A percentile compares a stretch with the other conserved stretches of the same genome.
Conservation (phyloP, 2,329 filamentous ascomycete genomes). For the Tolypocladium ophioglossoides region DNA sequence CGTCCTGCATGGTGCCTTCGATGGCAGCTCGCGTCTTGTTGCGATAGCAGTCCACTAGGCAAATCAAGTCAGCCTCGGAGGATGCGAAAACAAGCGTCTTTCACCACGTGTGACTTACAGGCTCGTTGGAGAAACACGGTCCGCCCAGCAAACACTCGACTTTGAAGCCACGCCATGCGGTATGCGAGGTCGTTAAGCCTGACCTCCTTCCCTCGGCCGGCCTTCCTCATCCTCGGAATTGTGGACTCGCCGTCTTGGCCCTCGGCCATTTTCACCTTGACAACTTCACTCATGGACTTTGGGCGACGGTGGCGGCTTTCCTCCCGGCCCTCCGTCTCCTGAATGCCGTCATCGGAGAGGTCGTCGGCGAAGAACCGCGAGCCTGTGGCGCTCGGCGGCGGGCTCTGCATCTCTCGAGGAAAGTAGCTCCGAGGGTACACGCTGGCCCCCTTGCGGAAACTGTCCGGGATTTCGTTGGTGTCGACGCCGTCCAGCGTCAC, state of each 20-base stretch:
- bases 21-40: conserved; percentile 83
- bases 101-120: conserved; percentile 46
- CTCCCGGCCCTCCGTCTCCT: conserved; percentile 38
- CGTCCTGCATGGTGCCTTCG: conserved; percentile 66
- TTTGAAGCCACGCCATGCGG: conserved; percentile 94
- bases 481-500: conserved; percentile 90
- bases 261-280: conserved; percentile 54
- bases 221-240: conserved; percentile 63
- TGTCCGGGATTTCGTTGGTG: conserved; percentile 92
- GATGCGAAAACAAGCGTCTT: not conserved
- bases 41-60: conserved; percentile 82
- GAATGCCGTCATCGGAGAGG: conserved; percentile 41
- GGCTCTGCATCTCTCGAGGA: conserved; percentile 83
- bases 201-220: conserved; percentile 70
- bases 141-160: conserved; percentile 76
- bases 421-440: conserved; percentile 90
- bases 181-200: conserved; percentile 87
- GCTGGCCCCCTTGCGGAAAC: conserved; percentile 80
- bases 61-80: conserved; percentile 3
- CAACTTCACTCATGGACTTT: conserved; percentile 28
- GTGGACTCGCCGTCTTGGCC: conserved; percentile 63
- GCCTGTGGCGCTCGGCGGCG: conserved; percentile 64
- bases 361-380: conserved; percentile 66
- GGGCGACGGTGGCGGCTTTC: conserved; percentile 23
- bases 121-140: conserved; percentile 86